phyloP scores from a whole-genome alignment of 2,329 filamentous ascomycete species.

The Aspergillus ibericus region DNA sequence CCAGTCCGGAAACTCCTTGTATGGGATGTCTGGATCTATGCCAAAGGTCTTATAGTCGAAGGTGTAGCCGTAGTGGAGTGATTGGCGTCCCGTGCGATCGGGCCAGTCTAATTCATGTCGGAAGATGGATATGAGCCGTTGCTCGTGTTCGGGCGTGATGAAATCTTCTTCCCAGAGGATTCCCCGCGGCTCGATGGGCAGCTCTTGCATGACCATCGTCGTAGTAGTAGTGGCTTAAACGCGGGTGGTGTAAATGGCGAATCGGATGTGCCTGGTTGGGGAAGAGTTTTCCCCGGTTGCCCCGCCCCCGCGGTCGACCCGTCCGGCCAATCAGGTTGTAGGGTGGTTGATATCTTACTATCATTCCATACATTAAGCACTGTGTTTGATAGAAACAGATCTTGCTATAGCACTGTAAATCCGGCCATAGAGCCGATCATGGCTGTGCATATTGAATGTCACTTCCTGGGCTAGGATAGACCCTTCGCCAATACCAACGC shows the following conservation, averaged over 20 bases:
- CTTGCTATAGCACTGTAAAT: too few species aligned
- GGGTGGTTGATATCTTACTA: too few species aligned
- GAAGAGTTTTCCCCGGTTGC: background rate
- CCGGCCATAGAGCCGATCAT: too few species aligned
- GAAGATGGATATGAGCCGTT: conserved; percentile 48
- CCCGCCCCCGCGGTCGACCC: background rate
- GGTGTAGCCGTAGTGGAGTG: conserved; percentile 58
- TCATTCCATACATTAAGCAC: too few species aligned
- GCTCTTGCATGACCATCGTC: conserved; percentile 12
- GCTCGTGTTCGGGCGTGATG: conserved; percentile 49
- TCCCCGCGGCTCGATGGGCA: conserved; percentile 27
- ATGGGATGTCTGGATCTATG: conserved; percentile 52
- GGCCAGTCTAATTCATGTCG: conserved; percentile 51
- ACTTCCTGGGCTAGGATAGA: background rate
- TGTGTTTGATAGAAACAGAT: too few species aligned
- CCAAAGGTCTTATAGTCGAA: conserved; percentile 62
- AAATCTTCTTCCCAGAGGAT: conserved; percentile 50
- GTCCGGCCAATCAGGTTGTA: background rate
- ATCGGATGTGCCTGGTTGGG: background rate
- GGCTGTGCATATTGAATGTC: too few species aligned
- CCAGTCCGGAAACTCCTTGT: conserved; percentile 54
- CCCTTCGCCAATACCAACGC: background rate
- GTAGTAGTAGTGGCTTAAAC: too few species aligned
- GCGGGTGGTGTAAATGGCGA: background rate
- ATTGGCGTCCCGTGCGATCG: conserved; percentile 47